Percentiles rank a stretch among this genome's conserved stretches.
Conservation (phyloP, 768 basidiomycete species). For the Ephemerocybe angulata region DNA sequence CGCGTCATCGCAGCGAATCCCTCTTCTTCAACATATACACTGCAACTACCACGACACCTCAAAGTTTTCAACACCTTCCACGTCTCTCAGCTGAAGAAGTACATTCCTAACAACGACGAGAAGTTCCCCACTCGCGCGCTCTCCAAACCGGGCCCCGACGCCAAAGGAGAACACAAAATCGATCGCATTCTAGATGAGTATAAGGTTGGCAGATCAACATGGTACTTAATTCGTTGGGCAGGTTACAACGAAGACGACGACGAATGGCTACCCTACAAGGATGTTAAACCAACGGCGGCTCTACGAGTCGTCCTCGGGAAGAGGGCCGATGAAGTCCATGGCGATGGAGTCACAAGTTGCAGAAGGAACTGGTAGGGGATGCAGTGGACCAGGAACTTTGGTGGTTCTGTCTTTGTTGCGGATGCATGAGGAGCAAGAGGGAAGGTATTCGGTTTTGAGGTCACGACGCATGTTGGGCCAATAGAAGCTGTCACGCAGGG, state of each 20-base stretch:
- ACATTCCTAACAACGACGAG: no score
- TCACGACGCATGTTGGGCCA: no score
- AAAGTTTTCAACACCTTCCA: constrained; percentile 30
- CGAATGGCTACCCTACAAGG: neutral
- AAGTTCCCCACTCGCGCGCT: neutral
- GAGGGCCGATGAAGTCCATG: constrained; percentile 34
- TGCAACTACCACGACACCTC: constrained; percentile 26
- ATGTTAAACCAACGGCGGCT: no score
- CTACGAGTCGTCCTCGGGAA: constrained; percentile 30
- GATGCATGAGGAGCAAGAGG: constrained; percentile 30
- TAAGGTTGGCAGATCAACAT: constrained; percentile 20
- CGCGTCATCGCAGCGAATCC: constrained; percentile 4
- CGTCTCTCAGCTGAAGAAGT: no score
- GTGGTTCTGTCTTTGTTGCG: constrained; percentile 29
- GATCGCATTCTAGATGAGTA: constrained; percentile 27
- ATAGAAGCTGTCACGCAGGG: constrained; percentile 19
- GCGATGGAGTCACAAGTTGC: constrained; percentile 18
- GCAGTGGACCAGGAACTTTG: constrained; percentile 25
- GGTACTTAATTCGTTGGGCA: constrained; percentile 29
- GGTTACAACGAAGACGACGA: constrained; percentile 15
- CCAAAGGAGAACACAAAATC: constrained; percentile 15
- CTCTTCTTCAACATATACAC: constrained; percentile 13
- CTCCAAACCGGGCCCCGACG: neutral
- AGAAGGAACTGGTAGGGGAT: constrained; percentile 25
- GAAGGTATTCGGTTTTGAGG: constrained; percentile 31